Evolutionary conservation across 2,329 filamentous ascomycete genomes (phyloP), one percentile per base, ranked within the genome.

Genomic region (Emergomyces orientalis): DNA sequence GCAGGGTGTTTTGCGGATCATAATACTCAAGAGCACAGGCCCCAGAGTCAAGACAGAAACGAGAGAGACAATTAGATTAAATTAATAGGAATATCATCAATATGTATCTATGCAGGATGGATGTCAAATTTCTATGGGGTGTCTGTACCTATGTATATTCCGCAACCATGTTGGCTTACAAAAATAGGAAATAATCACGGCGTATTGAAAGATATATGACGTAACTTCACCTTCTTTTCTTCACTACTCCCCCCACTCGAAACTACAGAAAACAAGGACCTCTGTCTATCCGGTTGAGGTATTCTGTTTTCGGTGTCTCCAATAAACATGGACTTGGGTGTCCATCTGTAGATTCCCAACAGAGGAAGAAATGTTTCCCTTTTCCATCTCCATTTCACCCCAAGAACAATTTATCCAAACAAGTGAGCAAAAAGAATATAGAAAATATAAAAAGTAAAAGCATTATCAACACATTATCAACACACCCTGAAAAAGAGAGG

Each of bases 311-410:
- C 1, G 11, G 25, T 51, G 27, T 27, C 25, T 13, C 47, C 45
- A 27, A 51, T 51, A 51, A 51, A 27, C 11, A 51, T 51, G 27
- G 47, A 17, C 5, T 11, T 63, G 61, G 65, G 30, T 63, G 59
- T 32, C 47, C 27, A 54, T 8, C 2, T n/a, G 27, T 4, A 3
- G 14, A 32, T 6, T 32, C 30, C 25, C 2, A 30, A 17, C 2
- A n/a, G 17, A 34, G 1, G 4, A 32, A 19, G 14, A 32, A 7
- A 9, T 54, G 25, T 14, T n/a, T 6, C 9, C 45, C 17, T 8
- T 25, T 37, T 32, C 49, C 14, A n/a, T 37, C 9, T 34, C 27
- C 7, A n/a, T 22, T 37, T 32, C 9, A 55, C 30, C n/a, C 25
- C 6, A 54, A 13, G 17, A 32, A 54, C 3, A 9, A 49, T 49